Percentiles rank a stretch among this genome's conserved stretches.
Evolutionary conservation across 2,329 filamentous ascomycete species (phyloP).

Genomic region (Aspergillus pseudotamarii): DNA sequence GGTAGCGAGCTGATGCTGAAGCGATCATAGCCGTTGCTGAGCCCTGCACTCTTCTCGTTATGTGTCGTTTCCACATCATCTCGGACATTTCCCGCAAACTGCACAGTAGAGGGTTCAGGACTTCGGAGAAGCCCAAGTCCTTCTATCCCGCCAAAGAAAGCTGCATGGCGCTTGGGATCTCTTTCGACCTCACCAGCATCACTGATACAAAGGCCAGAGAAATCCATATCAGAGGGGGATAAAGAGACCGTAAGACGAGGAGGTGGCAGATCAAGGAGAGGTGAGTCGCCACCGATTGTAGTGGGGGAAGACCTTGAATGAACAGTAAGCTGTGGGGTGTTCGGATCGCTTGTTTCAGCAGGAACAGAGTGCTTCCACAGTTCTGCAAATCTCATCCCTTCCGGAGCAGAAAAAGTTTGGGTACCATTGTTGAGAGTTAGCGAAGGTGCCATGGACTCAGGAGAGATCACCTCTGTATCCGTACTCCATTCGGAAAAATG

Average conservation of each 20-base stretch:
- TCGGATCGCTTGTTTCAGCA: slow-evolving; percentile 34
- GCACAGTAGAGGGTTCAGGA: slow-evolving; percentile 26
- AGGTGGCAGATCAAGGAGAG: slow-evolving; percentile 26
- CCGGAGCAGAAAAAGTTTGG: slow-evolving; percentile 23
- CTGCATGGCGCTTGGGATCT: slow-evolving; percentile 42
- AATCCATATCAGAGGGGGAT: slow-evolving; percentile 29
- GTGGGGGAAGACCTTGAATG: slow-evolving; percentile 34
- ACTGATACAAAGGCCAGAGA: slow-evolving; percentile 37
- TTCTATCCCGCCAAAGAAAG: slow-evolving; percentile 36
- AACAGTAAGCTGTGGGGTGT: slow-evolving; percentile 40
- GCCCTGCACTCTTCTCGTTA: slow-evolving; percentile 4
- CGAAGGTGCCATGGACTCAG: slow-evolving; percentile 40
- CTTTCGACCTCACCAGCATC: slow-evolving; percentile 36
- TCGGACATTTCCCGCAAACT: slow-evolving; percentile 23
- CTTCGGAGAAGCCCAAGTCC: slow-evolving; percentile 29
- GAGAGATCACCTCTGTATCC: slow-evolving; percentile 39
- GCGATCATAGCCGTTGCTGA: slow-evolving; percentile 7
- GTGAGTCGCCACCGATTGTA: slow-evolving; percentile 31
- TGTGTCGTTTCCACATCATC: neutral
- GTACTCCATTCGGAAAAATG: slow-evolving; percentile 47
- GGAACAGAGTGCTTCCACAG: slow-evolving; percentile 25
- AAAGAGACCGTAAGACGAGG: slow-evolving; percentile 31
- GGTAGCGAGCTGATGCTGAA: slow-evolving; percentile 24
- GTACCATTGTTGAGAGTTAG: slow-evolving; percentile 34
- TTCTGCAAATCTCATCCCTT: slow-evolving; percentile 25